These are phyloP conservation scores for Tetracladium marchalianum DNA, from an alignment of 495 filamentous ascomycete genomes.

Conservation along the genomic window DNA sequence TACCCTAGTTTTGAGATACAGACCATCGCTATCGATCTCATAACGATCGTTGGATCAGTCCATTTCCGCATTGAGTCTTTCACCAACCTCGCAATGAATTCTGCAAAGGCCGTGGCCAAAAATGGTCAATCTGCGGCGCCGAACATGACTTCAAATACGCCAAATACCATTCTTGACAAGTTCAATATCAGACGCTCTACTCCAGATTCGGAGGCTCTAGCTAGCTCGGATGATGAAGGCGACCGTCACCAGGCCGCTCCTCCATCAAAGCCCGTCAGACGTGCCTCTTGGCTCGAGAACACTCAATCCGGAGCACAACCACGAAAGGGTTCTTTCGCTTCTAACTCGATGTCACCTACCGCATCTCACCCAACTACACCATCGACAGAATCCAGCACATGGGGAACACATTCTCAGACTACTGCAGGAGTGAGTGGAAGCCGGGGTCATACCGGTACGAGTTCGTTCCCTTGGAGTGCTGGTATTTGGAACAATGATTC, in stretches of 20 bases:
- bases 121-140: slow-evolving; percentile 22
- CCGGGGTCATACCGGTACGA: slow-evolving; percentile 42
- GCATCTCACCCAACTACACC: slow-evolving; percentile 68
- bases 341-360: slow-evolving; percentile 62
- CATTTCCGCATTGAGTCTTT: not conserved
- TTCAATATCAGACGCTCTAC: slow-evolving; percentile 68
- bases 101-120: slow-evolving; percentile 23
- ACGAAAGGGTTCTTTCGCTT: slow-evolving; percentile 51
- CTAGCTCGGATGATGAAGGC: slow-evolving; percentile 84
- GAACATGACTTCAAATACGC: slow-evolving; percentile 18
- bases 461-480: slow-evolving; percentile 62
- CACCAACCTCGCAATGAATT: slow-evolving; percentile 31
- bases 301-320: slow-evolving; percentile 28
- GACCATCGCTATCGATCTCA: too few relatives aligned
- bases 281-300: slow-evolving; percentile 50
- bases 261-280: slow-evolving; percentile 41
- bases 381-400: slow-evolving; percentile 57
- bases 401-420: slow-evolving; percentile 45
- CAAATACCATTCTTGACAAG: slow-evolving; percentile 54
- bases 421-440: slow-evolving; percentile 38
- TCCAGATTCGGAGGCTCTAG: slow-evolving; percentile 85
- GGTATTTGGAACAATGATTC: slow-evolving; percentile 69
- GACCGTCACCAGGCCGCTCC: slow-evolving; percentile 41
- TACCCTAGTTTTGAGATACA: too few relatives aligned
- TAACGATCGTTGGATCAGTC: not conserved